phyloP scores from a whole-genome alignment of 2,329 filamentous ascomycete species.

The Alternaria sp. region DNA sequence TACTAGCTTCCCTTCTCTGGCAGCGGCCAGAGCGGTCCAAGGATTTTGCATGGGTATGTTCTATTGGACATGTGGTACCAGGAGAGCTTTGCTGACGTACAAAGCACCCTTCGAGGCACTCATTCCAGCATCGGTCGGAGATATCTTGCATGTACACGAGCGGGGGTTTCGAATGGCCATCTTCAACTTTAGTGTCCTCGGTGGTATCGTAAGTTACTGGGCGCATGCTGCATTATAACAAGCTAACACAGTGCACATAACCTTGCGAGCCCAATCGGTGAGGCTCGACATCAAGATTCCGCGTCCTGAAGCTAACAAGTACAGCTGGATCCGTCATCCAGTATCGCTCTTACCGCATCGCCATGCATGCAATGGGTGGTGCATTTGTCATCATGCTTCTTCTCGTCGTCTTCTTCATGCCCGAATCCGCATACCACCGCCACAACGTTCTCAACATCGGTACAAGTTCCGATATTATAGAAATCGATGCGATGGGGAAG shows the following conservation, averaged over 20 bases:
- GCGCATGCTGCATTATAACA: too few relatives aligned
- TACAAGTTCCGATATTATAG: slow-evolving; percentile 23
- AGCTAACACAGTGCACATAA: slow-evolving; percentile 18
- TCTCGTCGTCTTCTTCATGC: slow-evolving; percentile 39
- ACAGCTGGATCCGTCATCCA: slow-evolving; percentile 34
- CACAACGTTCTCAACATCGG: slow-evolving; percentile 30
- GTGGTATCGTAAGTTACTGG: slow-evolving; percentile 27
- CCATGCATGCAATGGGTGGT: slow-evolving; percentile 37
- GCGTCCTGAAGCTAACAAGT: not conserved
- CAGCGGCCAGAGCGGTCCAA: slow-evolving; percentile 31
- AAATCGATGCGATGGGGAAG: slow-evolving; percentile 19
- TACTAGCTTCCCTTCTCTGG: slow-evolving; percentile 32
- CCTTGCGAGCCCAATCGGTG: slow-evolving; percentile 32
- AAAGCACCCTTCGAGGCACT: slow-evolving; percentile 37
- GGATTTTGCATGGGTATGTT: slow-evolving; percentile 34
- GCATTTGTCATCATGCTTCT: slow-evolving; percentile 34
- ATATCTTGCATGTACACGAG: slow-evolving; percentile 39
- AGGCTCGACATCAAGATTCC: not conserved
- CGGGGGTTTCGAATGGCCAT: slow-evolving; percentile 36
- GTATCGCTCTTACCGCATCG: slow-evolving; percentile 29
- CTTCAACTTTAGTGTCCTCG: slow-evolving; percentile 38
- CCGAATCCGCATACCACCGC: slow-evolving; percentile 31
- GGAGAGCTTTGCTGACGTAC: not conserved
- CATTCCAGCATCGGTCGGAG: slow-evolving; percentile 36
- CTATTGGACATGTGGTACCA: not conserved